phyloP scores from a whole-genome alignment of 139 green algal genomes.

The Coelastrella sp. region DNA sequence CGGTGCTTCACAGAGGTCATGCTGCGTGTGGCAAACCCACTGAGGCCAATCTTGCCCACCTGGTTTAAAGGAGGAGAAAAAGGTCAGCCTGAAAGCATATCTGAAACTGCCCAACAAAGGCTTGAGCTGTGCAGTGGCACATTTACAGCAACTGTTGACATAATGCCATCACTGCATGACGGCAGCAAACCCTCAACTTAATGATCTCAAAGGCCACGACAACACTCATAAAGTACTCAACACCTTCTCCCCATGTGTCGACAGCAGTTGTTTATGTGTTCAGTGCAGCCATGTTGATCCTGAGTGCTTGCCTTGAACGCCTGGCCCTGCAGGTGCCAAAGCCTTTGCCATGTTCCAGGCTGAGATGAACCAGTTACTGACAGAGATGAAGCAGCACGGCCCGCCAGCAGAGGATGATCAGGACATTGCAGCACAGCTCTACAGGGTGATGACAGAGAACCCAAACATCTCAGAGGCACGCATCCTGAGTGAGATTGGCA shows the following conservation, averaged over 20 bases:
- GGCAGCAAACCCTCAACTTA: too few relatives aligned
- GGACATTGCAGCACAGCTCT: slow-evolving; percentile 59
- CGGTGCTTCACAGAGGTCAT: slow-evolving; percentile 69
- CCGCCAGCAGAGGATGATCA: slow-evolving; percentile 45
- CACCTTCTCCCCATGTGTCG: too few relatives aligned
- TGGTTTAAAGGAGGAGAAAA: slow-evolving; percentile 52
- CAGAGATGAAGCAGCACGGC: slow-evolving; percentile 47
- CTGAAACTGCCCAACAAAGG: too few relatives aligned
- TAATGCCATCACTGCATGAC: too few relatives aligned
- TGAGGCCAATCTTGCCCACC: slow-evolving; percentile 30
- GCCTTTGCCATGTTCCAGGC: slow-evolving; percentile 60
- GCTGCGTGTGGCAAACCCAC: slow-evolving; percentile 51
- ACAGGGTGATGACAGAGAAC: slow-evolving; percentile 40
- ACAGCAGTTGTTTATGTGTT: too few relatives aligned
- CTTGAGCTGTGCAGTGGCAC: too few relatives aligned
- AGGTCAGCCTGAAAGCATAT: slow-evolving; percentile 12
- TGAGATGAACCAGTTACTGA: slow-evolving; percentile 61
- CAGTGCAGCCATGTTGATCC: too few relatives aligned
- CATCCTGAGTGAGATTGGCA: slow-evolving; percentile 61
- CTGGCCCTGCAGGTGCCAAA: slow-evolving; percentile 40
- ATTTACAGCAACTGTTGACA: too few relatives aligned
- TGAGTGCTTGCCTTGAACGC: too few relatives aligned
- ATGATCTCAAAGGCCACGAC: too few relatives aligned
- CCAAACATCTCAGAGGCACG: slow-evolving; percentile 44
- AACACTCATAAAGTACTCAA: too few relatives aligned